Conservation (phyloP, 2,329 filamentous ascomycete species). For the Xylaria sp. region DNA sequence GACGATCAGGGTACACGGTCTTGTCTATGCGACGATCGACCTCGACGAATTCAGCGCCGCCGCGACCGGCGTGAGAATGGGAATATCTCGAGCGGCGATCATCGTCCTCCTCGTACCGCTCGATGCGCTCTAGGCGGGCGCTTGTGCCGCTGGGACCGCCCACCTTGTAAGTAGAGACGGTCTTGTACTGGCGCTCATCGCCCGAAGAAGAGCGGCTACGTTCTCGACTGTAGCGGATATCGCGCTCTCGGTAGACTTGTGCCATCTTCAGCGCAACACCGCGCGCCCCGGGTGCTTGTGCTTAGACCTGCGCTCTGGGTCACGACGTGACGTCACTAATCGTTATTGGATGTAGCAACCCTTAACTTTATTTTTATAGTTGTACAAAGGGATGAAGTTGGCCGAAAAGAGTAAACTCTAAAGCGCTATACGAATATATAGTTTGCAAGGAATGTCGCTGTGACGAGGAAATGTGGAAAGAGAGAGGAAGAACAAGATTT, state of each 20-base stretch:
- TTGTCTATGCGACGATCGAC: slow-evolving; percentile 54
- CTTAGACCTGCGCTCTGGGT: not conserved
- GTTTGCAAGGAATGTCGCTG: slow-evolving; percentile 19
- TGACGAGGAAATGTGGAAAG: slow-evolving; percentile 14
- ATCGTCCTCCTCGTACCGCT: slow-evolving; percentile 47
- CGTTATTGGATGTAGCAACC: slow-evolving; percentile 6
- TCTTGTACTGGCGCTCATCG: slow-evolving; percentile 47
- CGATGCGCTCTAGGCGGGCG: slow-evolving; percentile 43
- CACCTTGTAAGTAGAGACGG: slow-evolving; percentile 49
- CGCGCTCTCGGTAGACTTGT: slow-evolving; percentile 48
- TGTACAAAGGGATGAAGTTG: not conserved
- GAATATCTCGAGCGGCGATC: slow-evolving; percentile 46
- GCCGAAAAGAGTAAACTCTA: slow-evolving; percentile 26
- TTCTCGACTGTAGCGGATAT: slow-evolving; percentile 49
- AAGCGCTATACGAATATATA: slow-evolving; percentile 23
- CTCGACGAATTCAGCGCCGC: slow-evolving; percentile 42
- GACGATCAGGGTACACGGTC: slow-evolving; percentile 59
- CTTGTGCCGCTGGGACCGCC: slow-evolving; percentile 42
- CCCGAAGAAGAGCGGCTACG: slow-evolving; percentile 46
- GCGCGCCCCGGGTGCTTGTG: not conserved
- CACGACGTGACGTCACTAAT: slow-evolving; percentile 35
- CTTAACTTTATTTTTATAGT: slow-evolving; percentile 3
- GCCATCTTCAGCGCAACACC: slow-evolving; percentile 35
- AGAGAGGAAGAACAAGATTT: slow-evolving; percentile 6
- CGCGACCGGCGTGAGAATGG: slow-evolving; percentile 43